phyloP scores from a whole-genome alignment of 306 rosid genomes.

The Vigna nakashimae region DNA sequence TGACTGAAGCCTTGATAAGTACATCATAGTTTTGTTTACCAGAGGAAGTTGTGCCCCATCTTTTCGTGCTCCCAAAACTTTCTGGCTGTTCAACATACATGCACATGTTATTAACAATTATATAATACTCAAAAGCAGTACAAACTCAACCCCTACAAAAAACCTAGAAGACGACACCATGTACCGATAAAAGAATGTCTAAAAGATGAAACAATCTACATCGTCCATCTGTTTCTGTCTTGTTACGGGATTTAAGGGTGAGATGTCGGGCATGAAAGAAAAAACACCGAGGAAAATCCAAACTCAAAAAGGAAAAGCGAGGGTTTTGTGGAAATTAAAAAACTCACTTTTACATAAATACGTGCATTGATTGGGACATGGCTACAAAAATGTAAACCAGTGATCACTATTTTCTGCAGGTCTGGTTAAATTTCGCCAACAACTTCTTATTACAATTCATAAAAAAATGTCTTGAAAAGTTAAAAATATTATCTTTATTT shows the following conservation, averaged over 20 bases:
- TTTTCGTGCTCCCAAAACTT: constrained; percentile 73
- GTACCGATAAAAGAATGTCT: background rate
- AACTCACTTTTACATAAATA: constrained; percentile 13
- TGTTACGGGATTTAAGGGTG: constrained; percentile 14
- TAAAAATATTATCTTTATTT: too few relatives aligned
- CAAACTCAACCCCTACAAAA: background rate
- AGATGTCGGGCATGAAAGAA: background rate
- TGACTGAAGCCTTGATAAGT: constrained; percentile 57
- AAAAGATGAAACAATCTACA: background rate
- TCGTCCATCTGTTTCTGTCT: constrained; percentile 16
- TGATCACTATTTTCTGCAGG: background rate
- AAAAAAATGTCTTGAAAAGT: too few relatives aligned
- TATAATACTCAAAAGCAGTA: background rate
- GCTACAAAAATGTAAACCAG: background rate
- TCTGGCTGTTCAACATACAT: constrained; percentile 59
- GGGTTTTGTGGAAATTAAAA: background rate
- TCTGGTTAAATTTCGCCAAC: background rate
- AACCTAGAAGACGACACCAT: constrained; percentile 3
- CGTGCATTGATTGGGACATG: background rate
- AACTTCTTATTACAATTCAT: background rate
- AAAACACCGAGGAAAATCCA: constrained; percentile 8
- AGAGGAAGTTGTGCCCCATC: constrained; percentile 82
- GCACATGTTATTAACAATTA: background rate
- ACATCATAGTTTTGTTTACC: constrained; percentile 91
- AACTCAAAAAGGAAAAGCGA: constrained; percentile 1